Evolutionary conservation across 2,329 filamentous ascomycete genomes (phyloP).

Genomic region (Colletotrichum somersetense): DNA sequence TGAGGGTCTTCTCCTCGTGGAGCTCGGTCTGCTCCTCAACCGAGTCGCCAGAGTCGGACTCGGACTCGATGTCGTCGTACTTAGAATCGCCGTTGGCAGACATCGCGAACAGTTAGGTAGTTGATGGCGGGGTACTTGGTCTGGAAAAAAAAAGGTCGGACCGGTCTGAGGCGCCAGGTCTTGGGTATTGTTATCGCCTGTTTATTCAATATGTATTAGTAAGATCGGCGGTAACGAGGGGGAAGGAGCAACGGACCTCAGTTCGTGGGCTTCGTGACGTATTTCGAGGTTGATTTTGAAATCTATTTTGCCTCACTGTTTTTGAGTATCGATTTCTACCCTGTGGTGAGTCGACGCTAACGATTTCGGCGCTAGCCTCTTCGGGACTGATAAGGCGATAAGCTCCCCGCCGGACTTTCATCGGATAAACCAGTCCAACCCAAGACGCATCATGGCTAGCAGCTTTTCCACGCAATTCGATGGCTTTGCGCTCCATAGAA

Average conservation of each 20-base stretch:
- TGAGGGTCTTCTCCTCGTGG: constrained; percentile 74
- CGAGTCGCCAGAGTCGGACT: constrained; percentile 76
- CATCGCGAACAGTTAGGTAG: constrained; percentile 56
- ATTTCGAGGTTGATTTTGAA: constrained; percentile 31
- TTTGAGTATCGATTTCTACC: constrained; percentile 54
- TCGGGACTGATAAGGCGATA: constrained; percentile 56
- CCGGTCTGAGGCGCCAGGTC: no score
- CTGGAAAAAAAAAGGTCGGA: no score
- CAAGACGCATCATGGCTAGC: neutral
- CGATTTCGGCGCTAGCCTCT: constrained; percentile 52
- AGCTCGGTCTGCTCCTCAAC: constrained; percentile 66
- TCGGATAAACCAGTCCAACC: constrained; percentile 47
- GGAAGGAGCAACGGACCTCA: no score
- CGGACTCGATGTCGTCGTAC: constrained; percentile 81
- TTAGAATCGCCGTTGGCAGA: constrained; percentile 71
- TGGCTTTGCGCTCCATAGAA: neutral
- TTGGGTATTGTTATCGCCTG: no score
- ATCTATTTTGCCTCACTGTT: constrained; percentile 50
- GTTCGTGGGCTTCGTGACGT: no score
- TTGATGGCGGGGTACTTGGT: neutral
- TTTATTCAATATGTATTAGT: no score
- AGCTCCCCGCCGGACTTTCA: constrained; percentile 43
- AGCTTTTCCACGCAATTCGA: neutral
- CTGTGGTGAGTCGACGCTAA: constrained; percentile 47
- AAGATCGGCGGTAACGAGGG: no score